Evolutionary conservation across 345 rosid species (phyloP), one percentile per base, ranked within the genome.

Genomic region (Populus nigra): DNA sequence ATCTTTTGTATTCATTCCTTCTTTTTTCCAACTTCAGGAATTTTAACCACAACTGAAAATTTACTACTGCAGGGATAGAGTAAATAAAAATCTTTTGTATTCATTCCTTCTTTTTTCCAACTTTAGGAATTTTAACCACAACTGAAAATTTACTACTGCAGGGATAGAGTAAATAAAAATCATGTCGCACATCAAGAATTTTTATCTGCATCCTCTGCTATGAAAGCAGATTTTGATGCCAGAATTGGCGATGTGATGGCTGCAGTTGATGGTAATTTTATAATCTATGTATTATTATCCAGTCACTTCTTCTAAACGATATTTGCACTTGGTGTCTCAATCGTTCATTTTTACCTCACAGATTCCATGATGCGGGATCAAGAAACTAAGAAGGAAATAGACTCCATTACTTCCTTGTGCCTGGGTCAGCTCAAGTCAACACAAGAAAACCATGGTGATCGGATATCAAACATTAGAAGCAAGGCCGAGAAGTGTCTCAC

Each of bases 401-500:
- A 92, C 49, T 86, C 90, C 75, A 87, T 87, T 73, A 78, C 87
- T 4, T 71, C 89, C 71, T 43, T 66, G 31, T 91, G 88, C 82
- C 80, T 83, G 78, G 89, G 88, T 62, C 87, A 90, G 77, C 92
- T 91, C 62, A 82, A 83, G 50, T 83, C 80, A 10, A 35, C 84
- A 67, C 91, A 88, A 81, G 92, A 91, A 81, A 87, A 79, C 36
- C 98, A 93, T 76, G 87, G 92, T 16, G 81, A 88, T 76, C 78
- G 75, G 73, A 79, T 92, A 53, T 82, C 89, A 62, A 83, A 36
- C 65, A 85, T 93, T 76, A 88, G 92, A 85, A 87, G 62, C 83
- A 85, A 83, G 80, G 89, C 98, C 71, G 91, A 92, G 70, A 90
- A 91, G 81, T 88, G 88, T 77, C 88, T 93, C 75, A 84, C 90